Percentiles rank a stretch among this genome's conserved stretches.
Evolutionary conservation across 2,329 filamentous ascomycete species (phyloP).

Genomic region (Diaporthe velutina): DNA sequence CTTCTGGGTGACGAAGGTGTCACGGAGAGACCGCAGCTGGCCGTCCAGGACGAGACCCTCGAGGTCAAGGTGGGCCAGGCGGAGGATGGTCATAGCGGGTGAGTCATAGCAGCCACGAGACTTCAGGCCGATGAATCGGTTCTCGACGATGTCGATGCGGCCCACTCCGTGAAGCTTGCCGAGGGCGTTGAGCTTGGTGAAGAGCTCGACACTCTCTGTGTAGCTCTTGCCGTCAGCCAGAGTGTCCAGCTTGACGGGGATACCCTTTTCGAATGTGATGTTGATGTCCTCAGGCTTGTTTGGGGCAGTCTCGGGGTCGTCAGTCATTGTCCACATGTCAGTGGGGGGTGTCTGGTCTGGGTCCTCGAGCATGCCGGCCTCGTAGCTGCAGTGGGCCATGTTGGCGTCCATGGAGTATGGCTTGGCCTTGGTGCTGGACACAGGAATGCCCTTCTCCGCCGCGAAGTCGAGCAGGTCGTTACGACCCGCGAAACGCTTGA

Average conservation of each 20-base stretch:
- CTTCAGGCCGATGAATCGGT: constrained; percentile 73
- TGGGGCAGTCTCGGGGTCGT: constrained; percentile 77
- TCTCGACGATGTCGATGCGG: constrained; percentile 85
- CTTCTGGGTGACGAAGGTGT: constrained; percentile 68
- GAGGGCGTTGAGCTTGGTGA: constrained; percentile 78
- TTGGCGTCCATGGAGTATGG: constrained; percentile 61
- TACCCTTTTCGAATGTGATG: constrained; percentile 79
- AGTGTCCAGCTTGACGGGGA: constrained; percentile 69
- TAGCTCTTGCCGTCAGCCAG: constrained; percentile 67
- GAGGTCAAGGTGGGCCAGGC: constrained; percentile 62
- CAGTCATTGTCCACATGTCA: constrained; percentile 85
- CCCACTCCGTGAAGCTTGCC: constrained; percentile 81
- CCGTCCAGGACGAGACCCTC: constrained; percentile 65
- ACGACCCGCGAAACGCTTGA: constrained; percentile 75
- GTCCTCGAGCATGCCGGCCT: constrained; percentile 81
- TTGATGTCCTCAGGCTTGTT: constrained; percentile 79
- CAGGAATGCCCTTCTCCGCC: constrained; percentile 74
- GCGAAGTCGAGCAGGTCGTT: constrained; percentile 82
- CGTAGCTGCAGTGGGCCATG: constrained; percentile 72
- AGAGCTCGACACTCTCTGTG: constrained; percentile 79
- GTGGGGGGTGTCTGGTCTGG: constrained; percentile 74
- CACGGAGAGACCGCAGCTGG: constrained; percentile 68
- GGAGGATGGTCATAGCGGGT: constrained; percentile 61
- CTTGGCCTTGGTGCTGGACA: constrained; percentile 77
- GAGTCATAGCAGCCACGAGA: constrained; percentile 85